Percentiles rank a stretch among this genome's conserved stretches.
Conservation (phyloP, 768 basidiomycete genomes). For the Myochromella boudieri region DNA sequence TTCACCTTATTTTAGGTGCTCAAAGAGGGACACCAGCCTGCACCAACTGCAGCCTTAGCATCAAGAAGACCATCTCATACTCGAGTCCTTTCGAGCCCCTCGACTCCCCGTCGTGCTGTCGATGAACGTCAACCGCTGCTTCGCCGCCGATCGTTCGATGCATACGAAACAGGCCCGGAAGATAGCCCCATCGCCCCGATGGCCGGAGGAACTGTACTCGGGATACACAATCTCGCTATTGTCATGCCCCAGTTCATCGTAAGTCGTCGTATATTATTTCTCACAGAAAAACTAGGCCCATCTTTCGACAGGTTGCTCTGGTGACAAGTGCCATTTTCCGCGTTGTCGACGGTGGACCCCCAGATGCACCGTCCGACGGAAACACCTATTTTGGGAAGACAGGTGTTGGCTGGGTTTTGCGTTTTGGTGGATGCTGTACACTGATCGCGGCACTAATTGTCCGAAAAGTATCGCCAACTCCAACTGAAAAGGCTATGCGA, state of each 20-base stretch:
- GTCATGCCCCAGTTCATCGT: conserved; percentile 95
- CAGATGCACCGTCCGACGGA: conserved; percentile 41
- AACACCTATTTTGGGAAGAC: conserved; percentile 76
- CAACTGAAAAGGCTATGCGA: conserved; percentile 88
- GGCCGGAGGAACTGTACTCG: conserved; percentile 89
- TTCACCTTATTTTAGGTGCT: conserved; percentile 49
- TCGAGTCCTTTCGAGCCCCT: conserved; percentile 55
- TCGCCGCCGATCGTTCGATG: conserved; percentile 56
- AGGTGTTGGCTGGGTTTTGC: conserved; percentile 91
- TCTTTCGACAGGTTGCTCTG: conserved; percentile 65
- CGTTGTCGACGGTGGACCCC: conserved; percentile 60
- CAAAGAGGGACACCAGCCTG: conserved; percentile 62
- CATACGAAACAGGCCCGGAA: conserved; percentile 37
- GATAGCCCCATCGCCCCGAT: conserved; percentile 45
- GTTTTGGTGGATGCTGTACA: conserved; percentile 88
- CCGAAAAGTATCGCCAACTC: conserved; percentile 84
- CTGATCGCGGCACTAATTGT: conserved; percentile 80
- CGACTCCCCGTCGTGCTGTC: conserved; percentile 27
- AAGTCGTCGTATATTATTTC: conserved; percentile 29
- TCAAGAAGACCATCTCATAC: conserved; percentile 45
- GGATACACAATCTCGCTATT: conserved; percentile 94
- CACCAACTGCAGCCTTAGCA: conserved; percentile 18
- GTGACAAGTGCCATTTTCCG: conserved; percentile 88
- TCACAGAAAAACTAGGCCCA: conserved; percentile 11
- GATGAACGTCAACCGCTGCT: conserved; percentile 62